Evolutionary conservation across 73 alveolate genomes (phyloP).

Genomic region (Paramecium biaurelia): DNA sequence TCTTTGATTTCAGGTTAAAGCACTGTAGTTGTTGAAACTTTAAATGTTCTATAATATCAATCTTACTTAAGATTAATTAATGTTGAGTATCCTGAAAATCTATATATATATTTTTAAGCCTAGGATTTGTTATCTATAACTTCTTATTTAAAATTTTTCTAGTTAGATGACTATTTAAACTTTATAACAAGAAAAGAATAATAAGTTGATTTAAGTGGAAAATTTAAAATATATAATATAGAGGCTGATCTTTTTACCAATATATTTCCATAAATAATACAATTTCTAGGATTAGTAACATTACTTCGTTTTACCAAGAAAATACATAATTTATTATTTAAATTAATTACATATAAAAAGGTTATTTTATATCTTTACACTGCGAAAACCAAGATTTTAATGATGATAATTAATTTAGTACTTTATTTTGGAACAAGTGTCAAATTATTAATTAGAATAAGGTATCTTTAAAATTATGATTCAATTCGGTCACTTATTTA

Average conservation of each 20-base stretch:
- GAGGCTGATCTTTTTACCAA: background rate
- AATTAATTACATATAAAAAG: background rate
- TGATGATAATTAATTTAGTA: background rate
- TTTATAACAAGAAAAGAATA: background rate
- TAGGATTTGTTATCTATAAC: background rate
- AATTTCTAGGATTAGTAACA: background rate
- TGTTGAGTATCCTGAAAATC: background rate
- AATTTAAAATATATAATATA: background rate
- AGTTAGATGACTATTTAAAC: background rate
- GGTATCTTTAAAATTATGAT: background rate
- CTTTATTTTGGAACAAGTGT: background rate
- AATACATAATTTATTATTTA: background rate
- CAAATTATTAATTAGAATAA: background rate
- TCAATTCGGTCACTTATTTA: background rate
- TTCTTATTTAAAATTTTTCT: background rate
- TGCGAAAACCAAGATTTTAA: background rate
- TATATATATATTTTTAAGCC: background rate
- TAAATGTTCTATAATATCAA: background rate
- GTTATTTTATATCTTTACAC: background rate
- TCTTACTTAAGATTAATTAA: background rate
- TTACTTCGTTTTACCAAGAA: background rate
- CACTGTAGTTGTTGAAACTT: background rate
- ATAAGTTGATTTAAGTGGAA: background rate
- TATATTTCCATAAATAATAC: background rate
- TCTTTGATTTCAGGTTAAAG: background rate